Evolutionary conservation across 1,284 basidiomycete genomes (phyloP).

Genomic region (Tausonia pullulans): DNA sequence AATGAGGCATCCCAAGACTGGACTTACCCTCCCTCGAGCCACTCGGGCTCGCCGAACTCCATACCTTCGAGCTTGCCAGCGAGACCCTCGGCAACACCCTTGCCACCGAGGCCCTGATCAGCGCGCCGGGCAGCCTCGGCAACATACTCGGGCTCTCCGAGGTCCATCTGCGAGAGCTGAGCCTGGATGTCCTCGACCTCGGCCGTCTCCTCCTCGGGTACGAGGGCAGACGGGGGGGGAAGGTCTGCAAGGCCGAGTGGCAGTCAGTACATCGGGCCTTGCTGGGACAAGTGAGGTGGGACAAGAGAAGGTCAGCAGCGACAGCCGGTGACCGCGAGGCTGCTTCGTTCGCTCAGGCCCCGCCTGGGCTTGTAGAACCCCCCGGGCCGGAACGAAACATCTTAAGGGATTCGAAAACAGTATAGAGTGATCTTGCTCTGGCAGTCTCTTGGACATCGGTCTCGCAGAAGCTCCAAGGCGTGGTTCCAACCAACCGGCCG

Average conservation of each 20-base stretch:
- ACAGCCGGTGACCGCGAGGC: no score
- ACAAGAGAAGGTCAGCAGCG: no score
- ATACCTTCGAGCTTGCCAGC: slow-evolving; percentile 9
- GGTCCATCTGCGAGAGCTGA: slow-evolving; percentile 31
- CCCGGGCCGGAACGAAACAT: no score
- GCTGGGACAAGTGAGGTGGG: no score
- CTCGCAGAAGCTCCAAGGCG: no score
- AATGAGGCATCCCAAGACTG: slow-evolving; percentile 15
- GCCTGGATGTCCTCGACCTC: slow-evolving; percentile 8
- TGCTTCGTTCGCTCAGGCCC: no score
- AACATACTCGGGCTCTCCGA: slow-evolving; percentile 36
- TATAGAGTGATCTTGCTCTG: no score
- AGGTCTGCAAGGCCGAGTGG: background rate
- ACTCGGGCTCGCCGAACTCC: slow-evolving; percentile 13
- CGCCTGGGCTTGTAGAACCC: no score
- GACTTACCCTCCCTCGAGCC: slow-evolving; percentile 20
- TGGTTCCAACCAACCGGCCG: no score
- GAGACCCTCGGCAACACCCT: slow-evolving; percentile 11
- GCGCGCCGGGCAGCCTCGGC: slow-evolving; percentile 30
- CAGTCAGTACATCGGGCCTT: background rate
- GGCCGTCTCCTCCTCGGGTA: background rate
- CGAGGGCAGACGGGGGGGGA: slow-evolving; percentile 5
- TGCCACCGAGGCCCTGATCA: slow-evolving; percentile 18
- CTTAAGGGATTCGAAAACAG: no score
- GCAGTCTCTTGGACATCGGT: no score